Evolutionary conservation across 2,329 filamentous ascomycete genomes (phyloP), one percentile per base, ranked within the genome.

Genomic region (Aspergillus flavus): DNA sequence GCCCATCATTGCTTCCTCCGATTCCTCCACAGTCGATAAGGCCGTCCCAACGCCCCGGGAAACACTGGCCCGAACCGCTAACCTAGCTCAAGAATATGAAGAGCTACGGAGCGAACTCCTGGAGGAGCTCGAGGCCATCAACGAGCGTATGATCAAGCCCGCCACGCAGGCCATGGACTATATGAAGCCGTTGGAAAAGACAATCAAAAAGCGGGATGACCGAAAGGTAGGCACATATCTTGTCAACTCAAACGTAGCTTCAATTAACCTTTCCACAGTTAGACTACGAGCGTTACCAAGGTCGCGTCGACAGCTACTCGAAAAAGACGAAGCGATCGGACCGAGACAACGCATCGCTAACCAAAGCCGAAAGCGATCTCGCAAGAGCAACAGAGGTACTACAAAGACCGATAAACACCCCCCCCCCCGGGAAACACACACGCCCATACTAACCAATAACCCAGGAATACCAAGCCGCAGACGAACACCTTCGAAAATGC

Each of bases 201-300:
- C 89, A 1, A 92, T 96, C 72, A 95, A 94, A 80, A 93, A 92
- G 77, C 84, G 93, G 54, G 91, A 95, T 73, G 91, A 94, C 71
- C 91, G 89, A 78, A 89, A 92, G 80, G 84, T 85, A 26, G 10
- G 68, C 34, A 9, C 43, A n/a, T 19, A 32, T 26, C 16, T 32
- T n/a, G n/a, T 23, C 32, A 3, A 26, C 14, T 16, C 12, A 6
- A 7, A 41, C 4, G 2, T 19, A 39, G 34, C n/a, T 23, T 28
- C 32, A 32, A 26, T 7, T 36, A 21, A 32, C 19, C 6, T 23
- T 39, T 14, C 26, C n/a, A 32, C 34, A 89, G 84, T 76, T 94
- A 63, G 93, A 96, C 75, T 95, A 89, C 73, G 93, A 96, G 78
- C 87, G 91, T 69, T 89, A 89, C 68, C 88, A 92, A 75, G 86